These are phyloP conservation scores for Thermoascus crustaceus DNA, from an alignment of 2,329 filamentous ascomycete species.

Conservation along the genomic window DNA sequence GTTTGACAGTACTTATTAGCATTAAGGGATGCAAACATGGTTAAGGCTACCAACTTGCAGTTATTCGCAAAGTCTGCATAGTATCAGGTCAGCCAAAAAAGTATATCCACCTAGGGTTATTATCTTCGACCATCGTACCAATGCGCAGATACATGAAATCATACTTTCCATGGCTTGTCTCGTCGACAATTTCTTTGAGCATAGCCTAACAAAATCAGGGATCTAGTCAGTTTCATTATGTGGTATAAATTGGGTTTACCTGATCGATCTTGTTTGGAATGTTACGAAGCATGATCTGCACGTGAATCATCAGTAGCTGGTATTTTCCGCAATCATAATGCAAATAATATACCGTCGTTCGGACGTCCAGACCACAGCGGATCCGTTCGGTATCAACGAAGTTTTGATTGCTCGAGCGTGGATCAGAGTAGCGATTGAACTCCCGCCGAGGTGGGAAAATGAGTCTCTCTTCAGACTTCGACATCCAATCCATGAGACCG, in stretches of 20 bases:
- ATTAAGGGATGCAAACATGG: constrained; percentile 1
- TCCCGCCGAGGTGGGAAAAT: constrained; percentile 22
- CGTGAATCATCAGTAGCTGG: constrained; percentile 5
- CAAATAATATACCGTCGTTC: constrained; percentile 56
- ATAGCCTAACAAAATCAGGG: constrained; percentile 43
- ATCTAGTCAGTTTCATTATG: constrained; percentile 9
- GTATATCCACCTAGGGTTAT: neutral
- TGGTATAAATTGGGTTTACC: constrained; percentile 23
- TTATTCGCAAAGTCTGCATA: constrained; percentile 67
- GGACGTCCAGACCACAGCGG: constrained; percentile 58
- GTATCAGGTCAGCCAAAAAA: constrained; percentile 1
- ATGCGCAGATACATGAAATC: constrained; percentile 96
- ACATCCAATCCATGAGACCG: constrained; percentile 24
- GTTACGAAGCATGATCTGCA: constrained; percentile 84
- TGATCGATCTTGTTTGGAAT: constrained; percentile 83
- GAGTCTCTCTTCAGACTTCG: constrained; percentile 20
- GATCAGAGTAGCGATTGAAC: constrained; percentile 18
- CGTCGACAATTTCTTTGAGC: constrained; percentile 71
- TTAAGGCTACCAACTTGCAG: constrained; percentile 58
- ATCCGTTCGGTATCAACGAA: constrained; percentile 38
- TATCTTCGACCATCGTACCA: constrained; percentile 28
- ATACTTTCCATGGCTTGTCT: constrained; percentile 71
- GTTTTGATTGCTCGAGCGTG: constrained; percentile 33
- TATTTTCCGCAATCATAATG: constrained; percentile 3
- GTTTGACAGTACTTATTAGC: constrained; percentile 1